A percentile compares a stretch with the other conserved stretches of the same genome.
These are phyloP conservation scores for Rachicladosporium sp. DNA, from an alignment of 2,329 filamentous ascomycete genomes.

Conservation along the genomic window DNA sequence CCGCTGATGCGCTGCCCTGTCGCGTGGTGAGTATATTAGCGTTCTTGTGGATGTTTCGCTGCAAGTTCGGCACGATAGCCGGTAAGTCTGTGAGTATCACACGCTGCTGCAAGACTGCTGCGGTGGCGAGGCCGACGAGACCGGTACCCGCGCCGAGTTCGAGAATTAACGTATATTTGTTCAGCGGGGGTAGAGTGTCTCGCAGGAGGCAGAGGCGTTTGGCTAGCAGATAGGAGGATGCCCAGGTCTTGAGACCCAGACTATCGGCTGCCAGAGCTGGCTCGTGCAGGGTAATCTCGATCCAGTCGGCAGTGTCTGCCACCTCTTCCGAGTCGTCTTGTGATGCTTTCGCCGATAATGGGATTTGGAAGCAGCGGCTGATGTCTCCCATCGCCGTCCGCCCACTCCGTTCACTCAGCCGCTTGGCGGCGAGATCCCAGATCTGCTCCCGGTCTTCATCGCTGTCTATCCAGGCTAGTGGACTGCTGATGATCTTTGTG, in stretches of 20 bases:
- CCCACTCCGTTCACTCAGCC: conserved; percentile 77
- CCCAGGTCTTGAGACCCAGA: conserved; percentile 91
- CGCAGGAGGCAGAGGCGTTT: conserved; percentile 49
- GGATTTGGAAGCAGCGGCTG: conserved; percentile 47
- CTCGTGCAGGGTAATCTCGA: conserved; percentile 58
- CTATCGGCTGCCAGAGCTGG: conserved; percentile 80
- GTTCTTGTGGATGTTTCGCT: conserved; percentile 61
- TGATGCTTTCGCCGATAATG: conserved; percentile 8
- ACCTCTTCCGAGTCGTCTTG: neutral
- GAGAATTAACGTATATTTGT: conserved; percentile 33
- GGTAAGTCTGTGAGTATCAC: conserved; percentile 75
- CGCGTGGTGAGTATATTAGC: conserved; percentile 39
- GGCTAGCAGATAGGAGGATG: conserved; percentile 75
- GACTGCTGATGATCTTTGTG: conserved; percentile 54
- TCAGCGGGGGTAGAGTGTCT: conserved; percentile 6
- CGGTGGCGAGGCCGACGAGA: conserved; percentile 76
- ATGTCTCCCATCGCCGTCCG: conserved; percentile 56
- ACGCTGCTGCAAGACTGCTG: conserved; percentile 52
- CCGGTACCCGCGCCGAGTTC: conserved; percentile 88
- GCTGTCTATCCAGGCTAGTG: conserved; percentile 54
- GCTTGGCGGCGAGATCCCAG: conserved; percentile 67
- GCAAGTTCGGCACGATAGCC: conserved; percentile 69
- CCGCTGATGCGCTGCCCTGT: conserved; percentile 48
- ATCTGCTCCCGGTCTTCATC: conserved; percentile 55
- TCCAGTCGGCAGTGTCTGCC: neutral